Evolutionary conservation across 148 eudicot species (phyloP), one percentile per base, ranked within the genome.

Genomic region (Fagopyrum esculentum): DNA sequence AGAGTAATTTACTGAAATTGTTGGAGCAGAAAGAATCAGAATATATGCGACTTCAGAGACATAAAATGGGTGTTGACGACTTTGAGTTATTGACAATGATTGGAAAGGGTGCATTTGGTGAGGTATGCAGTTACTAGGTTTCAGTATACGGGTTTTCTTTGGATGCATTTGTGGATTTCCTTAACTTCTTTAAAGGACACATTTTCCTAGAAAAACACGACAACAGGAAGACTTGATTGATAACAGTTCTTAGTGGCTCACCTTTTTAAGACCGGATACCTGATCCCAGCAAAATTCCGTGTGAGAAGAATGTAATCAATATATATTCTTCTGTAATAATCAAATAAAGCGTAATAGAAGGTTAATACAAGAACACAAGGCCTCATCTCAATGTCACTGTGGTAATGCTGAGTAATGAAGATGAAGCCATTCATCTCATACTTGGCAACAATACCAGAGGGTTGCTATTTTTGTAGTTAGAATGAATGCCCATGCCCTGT

Each of bases 71-170:
- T 71, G 97, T 83, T 73, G 98, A 91, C 82, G 98, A 93, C 80
- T 93, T 93, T 82, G 98, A 93, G 83, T 79, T 93, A 44, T 82
- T 93, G 77, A 93, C 98, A 13, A 93, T 93, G 98, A 93, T 93
- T 64, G 98, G 98, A 73, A 93, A 93, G 80, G 98, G 97, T 74
- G 98, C 98, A 77, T 93, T 93, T 85, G 98, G 98, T 22, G 98
- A 93, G 98, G 98, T 93, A 88, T 79, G 77, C 78, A 78, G 69
- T 44, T 60, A 63, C 71, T 61, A 15, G 11, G 6, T 19, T 15
- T 69, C 50, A 11, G n/a, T 73, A 56, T 72, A 77, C 22, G 48
- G 74, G 66, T 16, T 69, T 70, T 69, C 68, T 71, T 46, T 46
- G 10, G 51, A 71, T 71, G 55, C 35, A 45, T 69, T 46, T 70